phyloP scores from a whole-genome alignment of 768 basidiomycete species.

The Gloeostereum incarnatum region DNA sequence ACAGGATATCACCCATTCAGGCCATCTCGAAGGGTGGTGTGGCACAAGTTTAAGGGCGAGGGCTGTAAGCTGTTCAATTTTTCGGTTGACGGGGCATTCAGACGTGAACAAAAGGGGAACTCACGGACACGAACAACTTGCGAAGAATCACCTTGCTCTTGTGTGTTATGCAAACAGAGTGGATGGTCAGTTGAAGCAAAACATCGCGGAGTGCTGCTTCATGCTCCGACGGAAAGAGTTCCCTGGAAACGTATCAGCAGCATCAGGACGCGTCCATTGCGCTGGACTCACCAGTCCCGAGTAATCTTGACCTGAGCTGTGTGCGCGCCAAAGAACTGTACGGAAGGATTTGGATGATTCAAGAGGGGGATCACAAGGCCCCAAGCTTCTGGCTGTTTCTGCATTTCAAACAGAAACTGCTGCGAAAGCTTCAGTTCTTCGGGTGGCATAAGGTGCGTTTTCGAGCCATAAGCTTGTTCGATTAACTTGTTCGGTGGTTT shows the following conservation, averaged over 20 bases:
- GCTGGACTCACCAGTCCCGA: conserved; percentile 67
- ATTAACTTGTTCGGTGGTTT: conserved; percentile 42
- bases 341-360: conserved; percentile 63
- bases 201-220: conserved; percentile 50
- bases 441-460: conserved; percentile 34
- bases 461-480: conserved; percentile 54
- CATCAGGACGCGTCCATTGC: conserved; percentile 1
- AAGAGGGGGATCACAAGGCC: conserved; percentile 74
- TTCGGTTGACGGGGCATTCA: conserved; percentile 3
- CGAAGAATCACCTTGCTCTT: conserved; percentile 67
- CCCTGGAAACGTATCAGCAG: conserved; percentile 35
- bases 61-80: conserved; percentile 40
- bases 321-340: conserved; percentile 93
- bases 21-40: conserved; percentile 51
- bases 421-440: conserved; percentile 58
- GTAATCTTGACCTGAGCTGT: conserved; percentile 92
- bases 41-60: conserved; percentile 66
- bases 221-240: conserved; percentile 58
- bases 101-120: conserved; percentile 15
- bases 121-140: conserved; percentile 82
- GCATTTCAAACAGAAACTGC: conserved; percentile 67
- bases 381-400: conserved; percentile 75
- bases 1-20: conserved; percentile 65
- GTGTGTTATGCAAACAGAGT: conserved; percentile 48
- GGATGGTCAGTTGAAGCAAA: conserved; percentile 60